Evolutionary conservation across 305 asterid genomes (phyloP).

Genomic region (Solanum hybrid): DNA sequence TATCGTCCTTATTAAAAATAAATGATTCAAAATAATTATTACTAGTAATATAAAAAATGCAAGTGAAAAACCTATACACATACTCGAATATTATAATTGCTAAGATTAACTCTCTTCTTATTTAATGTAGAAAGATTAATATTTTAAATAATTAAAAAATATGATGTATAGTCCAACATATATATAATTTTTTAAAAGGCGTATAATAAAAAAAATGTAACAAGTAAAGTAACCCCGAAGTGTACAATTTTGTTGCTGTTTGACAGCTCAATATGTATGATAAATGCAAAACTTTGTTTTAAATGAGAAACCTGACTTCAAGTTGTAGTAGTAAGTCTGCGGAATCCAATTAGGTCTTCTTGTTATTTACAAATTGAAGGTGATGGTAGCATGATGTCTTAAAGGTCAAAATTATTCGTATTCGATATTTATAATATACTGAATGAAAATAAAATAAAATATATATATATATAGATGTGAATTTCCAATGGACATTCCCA

Average conservation of each 20-base stretch:
- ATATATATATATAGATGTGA: accelerated
- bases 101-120: background rate
- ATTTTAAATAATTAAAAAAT: too few relatives aligned
- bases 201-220: too few relatives aligned
- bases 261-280: slow-evolving; percentile 2
- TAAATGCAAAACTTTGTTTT: background rate
- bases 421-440: background rate
- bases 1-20: background rate
- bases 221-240: background rate
- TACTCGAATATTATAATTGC: background rate
- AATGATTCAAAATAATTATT: too few relatives aligned
- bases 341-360: background rate
- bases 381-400: background rate
- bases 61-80: background rate
- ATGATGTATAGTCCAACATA: too few relatives aligned
- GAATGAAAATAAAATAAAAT: too few relatives aligned
- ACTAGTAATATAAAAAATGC: too few relatives aligned
- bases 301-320: background rate
- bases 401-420: background rate
- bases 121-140: background rate
- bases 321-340: background rate
- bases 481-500: too few relatives aligned
- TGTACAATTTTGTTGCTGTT: background rate
- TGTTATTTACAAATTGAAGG: background rate
- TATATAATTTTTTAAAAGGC: too few relatives aligned